Percentiles rank a stretch among this genome's conserved stretches.
phyloP scores from a whole-genome alignment of 345 rosid genomes.

The Nephelium lappaceum region DNA sequence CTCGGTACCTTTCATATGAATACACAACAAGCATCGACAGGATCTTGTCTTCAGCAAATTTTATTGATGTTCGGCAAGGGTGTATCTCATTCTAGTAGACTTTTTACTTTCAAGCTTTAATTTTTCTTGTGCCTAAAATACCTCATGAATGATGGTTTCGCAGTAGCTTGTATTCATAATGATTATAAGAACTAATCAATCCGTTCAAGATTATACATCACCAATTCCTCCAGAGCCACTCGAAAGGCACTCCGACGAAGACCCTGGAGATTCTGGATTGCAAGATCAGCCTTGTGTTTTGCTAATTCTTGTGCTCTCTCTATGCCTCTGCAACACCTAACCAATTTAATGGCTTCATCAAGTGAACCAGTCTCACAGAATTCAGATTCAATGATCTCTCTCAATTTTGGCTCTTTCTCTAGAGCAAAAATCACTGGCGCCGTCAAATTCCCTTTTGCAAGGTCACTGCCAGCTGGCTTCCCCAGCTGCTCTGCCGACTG shows the following conservation, averaged over 20 bases:
- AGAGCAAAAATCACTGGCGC: slow-evolving; percentile 90
- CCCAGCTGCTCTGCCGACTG: slow-evolving; percentile 93
- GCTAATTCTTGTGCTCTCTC: slow-evolving; percentile 78
- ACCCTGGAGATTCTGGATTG: slow-evolving; percentile 64
- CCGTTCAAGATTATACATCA: slow-evolving; percentile 85
- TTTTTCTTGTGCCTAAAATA: not conserved
- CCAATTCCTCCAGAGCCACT: slow-evolving; percentile 79
- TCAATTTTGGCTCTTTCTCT: slow-evolving; percentile 71
- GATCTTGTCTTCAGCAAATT: slow-evolving; percentile 14
- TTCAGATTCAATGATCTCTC: slow-evolving; percentile 89
- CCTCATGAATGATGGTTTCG: slow-evolving; percentile 8
- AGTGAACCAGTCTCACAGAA: slow-evolving; percentile 85
- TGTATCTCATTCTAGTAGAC: not conserved
- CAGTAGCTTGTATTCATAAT: not conserved
- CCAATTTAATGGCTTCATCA: slow-evolving; percentile 67
- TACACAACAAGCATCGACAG: slow-evolving; percentile 29
- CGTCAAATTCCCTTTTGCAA: slow-evolving; percentile 85
- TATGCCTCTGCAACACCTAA: slow-evolving; percentile 72
- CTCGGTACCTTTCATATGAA: slow-evolving; percentile 29
- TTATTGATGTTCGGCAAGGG: not conserved
- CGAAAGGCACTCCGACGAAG: slow-evolving; percentile 66
- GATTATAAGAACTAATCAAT: slow-evolving; percentile 46
- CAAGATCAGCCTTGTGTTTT: slow-evolving; percentile 76
- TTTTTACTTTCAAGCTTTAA: slow-evolving; percentile 1
- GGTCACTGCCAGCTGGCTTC: slow-evolving; percentile 86